Evolutionary conservation across 768 basidiomycete genomes (phyloP), one percentile per base, ranked within the genome.

Genomic region (Rhodosporidiobolus odoratus): DNA sequence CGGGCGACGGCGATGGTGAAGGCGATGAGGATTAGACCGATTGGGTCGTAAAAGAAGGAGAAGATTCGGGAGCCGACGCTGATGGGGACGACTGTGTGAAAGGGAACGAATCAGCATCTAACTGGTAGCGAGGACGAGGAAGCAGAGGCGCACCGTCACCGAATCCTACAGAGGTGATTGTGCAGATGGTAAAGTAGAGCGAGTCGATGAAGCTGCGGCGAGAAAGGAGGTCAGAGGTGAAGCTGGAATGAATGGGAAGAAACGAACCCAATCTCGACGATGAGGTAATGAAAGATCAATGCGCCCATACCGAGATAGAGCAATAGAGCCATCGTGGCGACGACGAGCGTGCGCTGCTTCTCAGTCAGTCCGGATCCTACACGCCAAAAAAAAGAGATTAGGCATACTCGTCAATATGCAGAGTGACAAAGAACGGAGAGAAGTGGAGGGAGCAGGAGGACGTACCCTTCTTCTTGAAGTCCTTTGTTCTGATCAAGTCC

Each of bases 261-360:
- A 13, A 53, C 52, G 52, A 6, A 53, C 52, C 75, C 53, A 87
- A 34, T 66, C 85, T 78, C 1, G 85, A 81, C 3, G 54, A 65
- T 65, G 41, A 65, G 63, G 43, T 40, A 65, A n/a, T 34, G 53
- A 76, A 86, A 84, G 58, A 85, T 79, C 21, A 90, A 81, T 0
- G 87, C 85, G 8, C 91, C 91, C 16, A 92, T 75, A 0, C 87
- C 89, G 68, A 92, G 82, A 77, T 90, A 92, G 67, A 82, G 82
- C 32, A 92, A 82, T 2, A 93, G 80, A 23, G 87, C 77, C 74
- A 93, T 92, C 66, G 89, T 85, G 43, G 89, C 84, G 67, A 92
- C 87, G 40, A 88, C 85, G n/a, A 92, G 84, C 7, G 76, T 85
- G 7, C 90, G 85, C 75, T 92, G 91, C 76, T 87, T 90, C 32